phyloP scores from a whole-genome alignment of 2,329 filamentous ascomycete species.

The Pyrenochaeta sp. region DNA sequence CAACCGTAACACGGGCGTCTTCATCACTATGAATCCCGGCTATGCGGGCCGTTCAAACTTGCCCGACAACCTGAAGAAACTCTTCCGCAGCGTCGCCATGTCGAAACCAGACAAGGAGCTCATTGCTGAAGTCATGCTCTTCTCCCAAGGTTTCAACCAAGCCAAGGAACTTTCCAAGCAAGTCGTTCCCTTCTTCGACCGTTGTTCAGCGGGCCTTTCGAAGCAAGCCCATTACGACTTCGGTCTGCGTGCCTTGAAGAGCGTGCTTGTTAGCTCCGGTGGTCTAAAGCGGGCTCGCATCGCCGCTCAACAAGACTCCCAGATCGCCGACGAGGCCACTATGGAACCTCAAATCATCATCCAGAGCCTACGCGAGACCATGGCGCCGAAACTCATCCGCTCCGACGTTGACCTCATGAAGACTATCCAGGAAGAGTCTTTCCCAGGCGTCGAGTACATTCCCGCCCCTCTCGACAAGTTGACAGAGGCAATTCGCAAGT shows the following conservation, averaged over 20 bases:
- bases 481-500: conserved; percentile 79
- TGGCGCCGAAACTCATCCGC: conserved; percentile 95
- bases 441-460: conserved; percentile 92
- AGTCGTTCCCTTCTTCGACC: conserved; percentile 97
- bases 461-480: conserved; percentile 85
- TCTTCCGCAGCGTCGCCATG: conserved; percentile 99
- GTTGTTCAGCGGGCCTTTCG: conserved; percentile 80
- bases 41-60: conserved; percentile 98
- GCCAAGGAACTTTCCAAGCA: conserved; percentile 94
- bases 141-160: conserved; percentile 98
- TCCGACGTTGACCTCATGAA: conserved; percentile 90
- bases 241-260: conserved; percentile 95
- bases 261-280: conserved; percentile 96
- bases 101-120: conserved; percentile 99
- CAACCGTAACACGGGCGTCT: conserved; percentile 94
- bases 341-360: conserved; percentile 98
- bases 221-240: conserved; percentile 99
- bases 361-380: conserved; percentile 97
- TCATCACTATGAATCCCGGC: conserved; percentile 99
- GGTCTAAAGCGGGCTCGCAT: conserved; percentile 89
- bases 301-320: conserved; percentile 61
- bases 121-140: conserved; percentile 99
- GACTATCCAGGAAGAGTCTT: conserved; percentile 81
- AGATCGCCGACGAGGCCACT: conserved; percentile 71
- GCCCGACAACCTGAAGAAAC: conserved; percentile 98